Evolutionary conservation across 345 rosid species (phyloP), one percentile per base, ranked within the genome.

Genomic region (Lumnitzera littorea): DNA sequence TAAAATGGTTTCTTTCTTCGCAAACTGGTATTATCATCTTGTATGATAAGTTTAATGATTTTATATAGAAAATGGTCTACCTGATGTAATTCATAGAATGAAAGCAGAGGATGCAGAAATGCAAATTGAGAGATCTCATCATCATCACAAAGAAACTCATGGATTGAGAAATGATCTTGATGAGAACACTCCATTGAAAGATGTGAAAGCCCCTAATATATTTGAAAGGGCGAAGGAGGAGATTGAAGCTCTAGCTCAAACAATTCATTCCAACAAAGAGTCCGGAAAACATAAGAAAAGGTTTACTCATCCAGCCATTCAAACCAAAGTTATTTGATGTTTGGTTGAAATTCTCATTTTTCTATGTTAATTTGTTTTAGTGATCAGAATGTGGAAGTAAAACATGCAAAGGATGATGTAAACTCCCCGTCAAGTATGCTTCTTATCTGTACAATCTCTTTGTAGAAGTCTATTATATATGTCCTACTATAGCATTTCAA

Each of bases 201-300:
- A 76, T 47, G 83, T 78, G 10, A 78, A 80, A 69, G 88, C 90
- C 0, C 90, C 88, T 24, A 80, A 77, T 61, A 59, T 87, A 72
- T 77, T 82, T 12, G 84, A 82, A 55, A 60, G 84, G 73, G 87
- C 78, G 0, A 78, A 82, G 77, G 89, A 87, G 57, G 90, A 85
- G 79, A 67, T 81, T 24, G 84, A 85, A 48, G 88, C 92, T 54
- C 73, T 84, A 51, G 64, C 75, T 65, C 80, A 82, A 2, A 59
- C 77, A 12, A 60, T 82, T 60, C 79, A 82, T 68, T 63, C 56
- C 24, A 67, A 73, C 57, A 58, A 64, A 62, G 72, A 67, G 13
- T 61, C 71, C 54, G 70, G 55, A 8, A 24, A 57, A 63, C 48
- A 50, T 62, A 70, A 43, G 25, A 67, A 68, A 62, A 61, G 74